Evolutionary conservation across 495 filamentous ascomycete genomes (phyloP), one percentile per base, ranked within the genome.

Genomic region (Penicillium pancosmium): DNA sequence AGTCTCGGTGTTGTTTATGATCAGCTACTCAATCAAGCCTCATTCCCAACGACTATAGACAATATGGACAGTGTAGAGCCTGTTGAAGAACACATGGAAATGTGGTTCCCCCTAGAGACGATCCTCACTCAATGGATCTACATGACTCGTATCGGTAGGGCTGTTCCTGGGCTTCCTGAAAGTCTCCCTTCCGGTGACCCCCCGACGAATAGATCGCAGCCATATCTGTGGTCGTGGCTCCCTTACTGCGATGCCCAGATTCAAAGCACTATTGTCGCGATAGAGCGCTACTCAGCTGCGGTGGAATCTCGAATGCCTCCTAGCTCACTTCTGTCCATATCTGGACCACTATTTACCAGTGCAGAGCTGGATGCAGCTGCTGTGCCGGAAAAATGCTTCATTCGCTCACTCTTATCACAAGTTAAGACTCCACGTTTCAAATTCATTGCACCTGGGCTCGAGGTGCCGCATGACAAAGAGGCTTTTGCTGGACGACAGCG

Each of bases 101-200:
- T 75, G 21, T 78, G 73, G 71, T 63, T 68, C 31, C 72, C 75
- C 0, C 57, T 76, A 3, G 75, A 76, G 63, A 78, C 73, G 0
- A 60, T 78, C 15, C 67, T 78, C 5, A 67, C 61, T n/a, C 66
- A 76, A 16, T 78, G 71, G 73, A 69, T 75, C 23, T n/a, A 61
- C 10, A 55, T 73, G 35, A 41, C 71, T 27, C 63, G 54, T 1
- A 55, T 76, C 12, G 72, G 69, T 9, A 78, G 72, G 3, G 23
- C 60, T 31, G 35, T 43, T 34, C 49, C 57, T 11, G 44, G 41
- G 31, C 52, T 50, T 40, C 50, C 50, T 49, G 15, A 51, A 38
- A 13, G 35, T 11, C 3, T 4, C 3, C 3, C 3, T 11, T 12
- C 10, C 10, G 35, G 15, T 46, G 57, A 41, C 38, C 52, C 51